These are phyloP conservation scores for Neurospora crassa DNA, from an alignment of 2,329 filamentous ascomycete genomes.

Conservation along the genomic window DNA sequence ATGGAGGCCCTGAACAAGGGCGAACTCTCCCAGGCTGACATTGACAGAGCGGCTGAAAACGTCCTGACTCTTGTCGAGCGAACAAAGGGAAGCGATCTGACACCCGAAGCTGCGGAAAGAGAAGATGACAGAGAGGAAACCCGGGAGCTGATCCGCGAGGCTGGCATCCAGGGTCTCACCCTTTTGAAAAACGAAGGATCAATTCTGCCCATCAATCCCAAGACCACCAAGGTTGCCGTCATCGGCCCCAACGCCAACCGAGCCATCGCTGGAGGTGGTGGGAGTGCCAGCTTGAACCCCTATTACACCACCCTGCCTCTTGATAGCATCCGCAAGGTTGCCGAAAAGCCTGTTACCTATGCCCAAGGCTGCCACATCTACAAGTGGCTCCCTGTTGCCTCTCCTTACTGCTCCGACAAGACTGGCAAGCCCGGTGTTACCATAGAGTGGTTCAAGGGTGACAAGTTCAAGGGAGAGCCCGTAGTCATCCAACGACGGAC, in stretches of 20 bases:
- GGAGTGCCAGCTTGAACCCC: constrained; percentile 58
- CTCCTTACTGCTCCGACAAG: constrained; percentile 45
- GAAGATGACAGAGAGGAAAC: constrained; percentile 50
- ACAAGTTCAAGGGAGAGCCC: constrained; percentile 50
- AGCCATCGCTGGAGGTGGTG: constrained; percentile 58
- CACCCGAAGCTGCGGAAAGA: constrained; percentile 45
- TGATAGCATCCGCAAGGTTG: constrained; percentile 48
- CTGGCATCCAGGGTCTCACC: constrained; percentile 52
- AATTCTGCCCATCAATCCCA: constrained; percentile 48
- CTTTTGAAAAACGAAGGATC: constrained; percentile 53
- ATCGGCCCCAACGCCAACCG: constrained; percentile 60
- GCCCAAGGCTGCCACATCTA: constrained; percentile 53
- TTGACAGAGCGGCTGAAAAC: constrained; percentile 51
- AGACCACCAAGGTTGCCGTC: constrained; percentile 50
- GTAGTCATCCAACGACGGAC: constrained; percentile 47
- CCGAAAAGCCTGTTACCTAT: constrained; percentile 47
- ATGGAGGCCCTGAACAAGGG: constrained; percentile 41
- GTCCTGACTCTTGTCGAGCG: constrained; percentile 51
- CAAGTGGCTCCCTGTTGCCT: constrained; percentile 56
- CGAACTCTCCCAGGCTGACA: constrained; percentile 34
- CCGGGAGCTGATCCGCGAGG: constrained; percentile 47
- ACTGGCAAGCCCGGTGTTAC: constrained; percentile 50
- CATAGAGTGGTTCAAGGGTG: constrained; percentile 56
- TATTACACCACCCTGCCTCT: constrained; percentile 59
- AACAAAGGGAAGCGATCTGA: constrained; percentile 50